A percentile compares a stretch with the other conserved stretches of the same genome.
Conservation (phyloP, 208 protist species). For the Trichomonas tenax region DNA sequence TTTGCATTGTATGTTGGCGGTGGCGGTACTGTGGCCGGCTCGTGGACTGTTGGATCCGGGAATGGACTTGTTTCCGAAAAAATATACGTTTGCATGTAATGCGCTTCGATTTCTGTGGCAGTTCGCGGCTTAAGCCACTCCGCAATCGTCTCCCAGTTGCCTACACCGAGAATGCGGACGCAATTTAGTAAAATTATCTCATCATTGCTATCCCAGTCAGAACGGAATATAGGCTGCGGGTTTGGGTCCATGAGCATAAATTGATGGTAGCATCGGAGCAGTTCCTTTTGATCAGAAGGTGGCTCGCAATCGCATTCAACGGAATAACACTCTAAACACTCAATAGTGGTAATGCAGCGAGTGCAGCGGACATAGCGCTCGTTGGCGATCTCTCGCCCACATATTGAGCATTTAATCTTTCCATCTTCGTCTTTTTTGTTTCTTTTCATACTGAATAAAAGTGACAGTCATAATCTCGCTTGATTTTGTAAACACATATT, state of each 20-base stretch:
- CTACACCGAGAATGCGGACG: neutral
- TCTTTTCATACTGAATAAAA: neutral
- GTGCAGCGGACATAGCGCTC: neutral
- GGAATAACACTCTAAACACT: neutral
- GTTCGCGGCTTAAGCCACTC: neutral
- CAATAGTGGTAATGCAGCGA: neutral
- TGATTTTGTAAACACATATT: neutral
- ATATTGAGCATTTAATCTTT: neutral
- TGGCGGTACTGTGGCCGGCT: neutral
- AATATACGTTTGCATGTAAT: neutral
- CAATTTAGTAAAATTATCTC: neutral
- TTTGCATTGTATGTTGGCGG: neutral
- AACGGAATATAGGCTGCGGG: neutral
- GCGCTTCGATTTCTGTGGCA: neutral
- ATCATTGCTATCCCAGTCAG: neutral
- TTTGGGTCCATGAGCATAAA: neutral
- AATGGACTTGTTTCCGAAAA: neutral
- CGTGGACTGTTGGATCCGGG: neutral
- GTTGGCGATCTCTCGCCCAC: neutral
- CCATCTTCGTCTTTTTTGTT: neutral
- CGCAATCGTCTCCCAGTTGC: neutral
- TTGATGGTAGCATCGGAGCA: neutral
- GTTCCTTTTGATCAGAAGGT: neutral
- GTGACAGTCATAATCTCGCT: neutral
- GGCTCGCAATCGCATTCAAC: neutral